phyloP scores from a whole-genome alignment of 2,329 filamentous ascomycete species.

The Rutstroemia sp. region DNA sequence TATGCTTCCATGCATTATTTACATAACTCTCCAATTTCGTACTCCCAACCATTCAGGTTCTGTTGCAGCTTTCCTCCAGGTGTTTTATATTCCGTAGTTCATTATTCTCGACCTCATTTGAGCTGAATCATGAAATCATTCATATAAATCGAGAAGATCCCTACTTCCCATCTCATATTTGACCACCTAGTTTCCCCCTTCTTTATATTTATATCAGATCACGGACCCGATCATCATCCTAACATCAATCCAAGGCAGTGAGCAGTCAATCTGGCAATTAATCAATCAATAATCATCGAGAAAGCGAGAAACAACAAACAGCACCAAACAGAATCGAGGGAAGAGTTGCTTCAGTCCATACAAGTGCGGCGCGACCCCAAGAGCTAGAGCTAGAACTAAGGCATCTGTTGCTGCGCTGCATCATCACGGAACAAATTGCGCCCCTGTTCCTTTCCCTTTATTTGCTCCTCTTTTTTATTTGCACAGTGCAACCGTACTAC shows the following conservation, averaged over 20 bases:
- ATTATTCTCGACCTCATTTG: not conserved
- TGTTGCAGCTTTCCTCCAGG: too few species aligned
- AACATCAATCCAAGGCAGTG: too few species aligned
- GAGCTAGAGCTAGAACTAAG: not conserved
- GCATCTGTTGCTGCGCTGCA: conserved; percentile 1
- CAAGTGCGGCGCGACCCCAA: not conserved
- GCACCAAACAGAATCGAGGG: too few species aligned
- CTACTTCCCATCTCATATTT: not conserved
- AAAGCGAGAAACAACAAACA: too few species aligned
- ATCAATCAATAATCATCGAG: too few species aligned
- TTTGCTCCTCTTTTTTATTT: not conserved
- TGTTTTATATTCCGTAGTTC: too few species aligned
- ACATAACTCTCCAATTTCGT: too few species aligned
- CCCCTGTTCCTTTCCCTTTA: not conserved
- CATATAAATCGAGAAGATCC: not conserved
- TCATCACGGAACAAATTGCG: conserved; percentile 8
- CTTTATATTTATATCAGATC: too few species aligned
- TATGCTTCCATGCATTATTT: not conserved
- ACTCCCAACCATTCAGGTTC: too few species aligned
- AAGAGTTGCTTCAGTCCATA: too few species aligned
- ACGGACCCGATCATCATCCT: too few species aligned
- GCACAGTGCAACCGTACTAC: not conserved
- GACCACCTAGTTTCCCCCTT: not conserved
- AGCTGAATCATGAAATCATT: not conserved
- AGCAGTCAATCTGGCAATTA: too few species aligned